Percentiles rank a stretch among this genome's conserved stretches.
Conservation (phyloP, 164 flowering plant genomes). For the Aristolochia fimbriata region DNA sequence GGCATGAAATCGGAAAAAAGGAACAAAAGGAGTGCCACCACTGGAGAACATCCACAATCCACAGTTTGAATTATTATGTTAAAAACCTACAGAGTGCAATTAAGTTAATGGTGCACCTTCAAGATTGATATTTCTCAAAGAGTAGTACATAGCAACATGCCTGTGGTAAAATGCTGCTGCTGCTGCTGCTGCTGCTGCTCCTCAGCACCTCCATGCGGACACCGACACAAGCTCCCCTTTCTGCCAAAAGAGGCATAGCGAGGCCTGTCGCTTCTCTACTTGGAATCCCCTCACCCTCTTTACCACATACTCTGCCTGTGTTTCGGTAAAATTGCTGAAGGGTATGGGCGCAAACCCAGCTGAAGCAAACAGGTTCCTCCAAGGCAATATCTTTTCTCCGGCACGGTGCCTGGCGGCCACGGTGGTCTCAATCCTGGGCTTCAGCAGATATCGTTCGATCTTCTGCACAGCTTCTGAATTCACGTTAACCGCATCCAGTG, state of each 20-base stretch:
- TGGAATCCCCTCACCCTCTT: constrained; percentile 77
- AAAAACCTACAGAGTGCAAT: constrained; percentile 10
- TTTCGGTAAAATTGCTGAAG: constrained; percentile 68
- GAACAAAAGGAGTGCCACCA: constrained; percentile 6
- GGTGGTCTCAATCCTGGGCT: constrained; percentile 49
- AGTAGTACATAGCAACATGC: constrained; percentile 13
- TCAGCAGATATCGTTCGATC: constrained; percentile 60
- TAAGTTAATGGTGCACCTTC: constrained; percentile 28
- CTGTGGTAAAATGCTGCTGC: constrained; percentile 11
- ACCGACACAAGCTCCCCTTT: constrained; percentile 65
- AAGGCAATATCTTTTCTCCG: constrained; percentile 41
- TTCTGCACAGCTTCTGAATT: constrained; percentile 39
- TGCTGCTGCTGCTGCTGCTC: constrained; percentile 8
- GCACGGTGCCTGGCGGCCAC: constrained; percentile 33
- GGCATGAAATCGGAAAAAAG: constrained; percentile 17
- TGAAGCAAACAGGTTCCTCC: constrained; percentile 52
- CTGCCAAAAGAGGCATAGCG: constrained; percentile 83
- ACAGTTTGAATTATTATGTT: constrained; percentile 7
- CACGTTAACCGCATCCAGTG: constrained; percentile 52
- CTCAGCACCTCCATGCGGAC: constrained; percentile 85
- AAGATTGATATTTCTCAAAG: constrained; percentile 3
- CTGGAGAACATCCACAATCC: constrained; percentile 5
- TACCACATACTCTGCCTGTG: constrained; percentile 73
- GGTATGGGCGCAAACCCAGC: constrained; percentile 50
- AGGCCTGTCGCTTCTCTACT: constrained; percentile 73